Base-by-base conservation (phyloP, 495 filamentous ascomycete genomes). In the Immersiella caudata region DNA sequence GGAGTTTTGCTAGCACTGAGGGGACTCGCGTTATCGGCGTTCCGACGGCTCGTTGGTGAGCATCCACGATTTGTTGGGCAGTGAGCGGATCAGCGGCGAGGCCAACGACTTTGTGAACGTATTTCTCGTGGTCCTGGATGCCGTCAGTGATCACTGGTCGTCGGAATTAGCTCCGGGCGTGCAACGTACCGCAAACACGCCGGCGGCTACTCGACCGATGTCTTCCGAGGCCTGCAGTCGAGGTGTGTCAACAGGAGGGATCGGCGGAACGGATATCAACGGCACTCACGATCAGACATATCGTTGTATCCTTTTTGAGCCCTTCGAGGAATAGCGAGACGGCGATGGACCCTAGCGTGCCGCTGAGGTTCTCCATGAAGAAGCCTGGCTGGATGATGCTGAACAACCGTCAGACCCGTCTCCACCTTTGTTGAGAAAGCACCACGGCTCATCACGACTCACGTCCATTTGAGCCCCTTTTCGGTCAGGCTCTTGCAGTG, bases 351-450 rank as follows among this genome's bases (percentile, higher is more conserved):
- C 76, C 76, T 21, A 77, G 49, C 0, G 69, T 59, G 0, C 71
- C 75, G 11, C 75, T 72, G 24, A 79, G 73, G 60, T 80, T 81
- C 66, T 82, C 80, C 73, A 79, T 77, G 68, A 82, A 82, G 56
- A 79, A 75, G 0, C 77, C 76, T 5, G 80, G 80, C 35, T 78
- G 71, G 14, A 82, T 58, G 26, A 81, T 73, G 2, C 77, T 82
- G 50, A 33, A 33, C 29, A 8, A 33, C 29, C 8, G 29, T 33
- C 29, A 33, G 29, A 8, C 29, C 29, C 29, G 29, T 33, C 59
- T 33, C 40, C 67, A 12, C 36, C n/a, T n/a, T n/a, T n/a, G n/a
- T n/a, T n/a, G 29, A 33, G 29, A 33, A 33, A 4, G 8, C 3
- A 33, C 29, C 29, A 8, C n/a, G 8, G 29, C 29, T 33, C 29